Evolutionary conservation across 2,329 filamentous ascomycete species (phyloP), one percentile per base, ranked within the genome.

Genomic region (Aureobasidium sp.): DNA sequence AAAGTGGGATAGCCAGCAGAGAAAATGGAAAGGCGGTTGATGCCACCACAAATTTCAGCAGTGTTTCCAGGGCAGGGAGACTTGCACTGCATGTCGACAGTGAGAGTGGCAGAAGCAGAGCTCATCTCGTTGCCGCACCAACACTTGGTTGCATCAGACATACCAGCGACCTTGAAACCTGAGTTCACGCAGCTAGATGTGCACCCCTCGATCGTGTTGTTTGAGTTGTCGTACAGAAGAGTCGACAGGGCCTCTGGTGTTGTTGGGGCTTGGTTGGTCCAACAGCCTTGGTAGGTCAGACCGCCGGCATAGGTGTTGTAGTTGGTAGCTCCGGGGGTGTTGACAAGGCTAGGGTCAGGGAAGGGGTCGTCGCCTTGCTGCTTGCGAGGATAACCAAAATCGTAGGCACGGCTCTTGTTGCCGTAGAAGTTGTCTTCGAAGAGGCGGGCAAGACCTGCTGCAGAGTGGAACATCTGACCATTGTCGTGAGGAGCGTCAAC

Each of bases 341-440:
- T 62, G 59, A 68, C 68, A 8, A 69, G 66, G n/a, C 59, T 59
- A 10, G 72, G 73, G 34, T 75, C 68, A 0, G 73, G 73, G 62
- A 65, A 72, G 1, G 71, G 71, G 47, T 71, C 68, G 56, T 75
- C 73, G 20, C 71, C 71, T 34, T 61, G 55, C 59, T 72, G 68
- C 43, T 67, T 66, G 48, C 73, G 69, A 29, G 73, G 73, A 63
- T 73, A 74, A 17, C 72, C 72, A 62, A 73, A 73, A 63, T 75
- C 73, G 56, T 71, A 73, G 20, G 72, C 69, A 29, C 69, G 69
- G 32, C 64, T 68, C 44, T 70, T 69, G 48, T 70, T 66, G n/a
- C 73, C 73, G 61, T 71, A 70, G 63, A 74, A 75, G 65, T 75
- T 75, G 66, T 75, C 73, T 2, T 68, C 64, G 69, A 75, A 75